A percentile compares a stretch with the other conserved stretches of the same genome.
Conservation (phyloP, 2,329 filamentous ascomycete species). For the Amphichorda felina region DNA sequence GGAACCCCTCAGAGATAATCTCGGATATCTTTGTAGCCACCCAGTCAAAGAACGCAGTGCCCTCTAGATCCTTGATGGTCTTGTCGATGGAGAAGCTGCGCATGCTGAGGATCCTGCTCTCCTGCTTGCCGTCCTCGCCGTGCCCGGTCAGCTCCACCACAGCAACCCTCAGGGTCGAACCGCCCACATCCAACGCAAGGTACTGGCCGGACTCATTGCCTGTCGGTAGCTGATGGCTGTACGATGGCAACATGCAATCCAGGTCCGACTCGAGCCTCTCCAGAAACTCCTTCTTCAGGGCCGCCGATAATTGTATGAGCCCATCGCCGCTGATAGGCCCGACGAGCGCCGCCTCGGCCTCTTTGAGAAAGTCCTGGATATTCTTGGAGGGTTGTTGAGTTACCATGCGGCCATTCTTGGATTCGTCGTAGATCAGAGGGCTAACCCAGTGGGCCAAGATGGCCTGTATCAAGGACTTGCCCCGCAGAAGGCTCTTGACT, state of each 20-base stretch:
- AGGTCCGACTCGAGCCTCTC: constrained; percentile 37
- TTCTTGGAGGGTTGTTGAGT: constrained; percentile 12
- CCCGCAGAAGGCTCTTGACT: constrained; percentile 44
- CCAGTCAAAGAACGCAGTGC: constrained; percentile 55
- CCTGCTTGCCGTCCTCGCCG: constrained; percentile 19
- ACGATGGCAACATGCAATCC: constrained; percentile 54
- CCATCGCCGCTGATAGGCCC: constrained; percentile 31
- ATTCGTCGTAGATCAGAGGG: constrained; percentile 19
- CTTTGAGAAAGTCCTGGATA: constrained; percentile 40
- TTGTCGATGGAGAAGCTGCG: constrained; percentile 44
- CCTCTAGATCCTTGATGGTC: constrained; percentile 42
- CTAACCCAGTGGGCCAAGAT: constrained; percentile 42
- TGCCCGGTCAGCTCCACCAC: constrained; percentile 46
- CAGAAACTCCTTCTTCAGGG: constrained; percentile 42
- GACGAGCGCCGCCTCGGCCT: constrained; percentile 41
- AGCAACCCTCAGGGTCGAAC: constrained; percentile 54
- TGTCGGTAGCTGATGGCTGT: constrained; percentile 51
- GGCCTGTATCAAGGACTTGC: constrained; percentile 46
- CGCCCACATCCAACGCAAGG: constrained; percentile 56
- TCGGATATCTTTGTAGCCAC: constrained; percentile 50
- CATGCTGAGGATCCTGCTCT: constrained; percentile 41
- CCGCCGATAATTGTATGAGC: constrained; percentile 32
- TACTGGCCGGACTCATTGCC: constrained; percentile 47
- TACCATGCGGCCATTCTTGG: constrained; percentile 6
- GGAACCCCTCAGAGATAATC: constrained; percentile 33